Evolutionary conservation across 306 rosid genomes (phyloP).

Genomic region (Benincasa hispida): DNA sequence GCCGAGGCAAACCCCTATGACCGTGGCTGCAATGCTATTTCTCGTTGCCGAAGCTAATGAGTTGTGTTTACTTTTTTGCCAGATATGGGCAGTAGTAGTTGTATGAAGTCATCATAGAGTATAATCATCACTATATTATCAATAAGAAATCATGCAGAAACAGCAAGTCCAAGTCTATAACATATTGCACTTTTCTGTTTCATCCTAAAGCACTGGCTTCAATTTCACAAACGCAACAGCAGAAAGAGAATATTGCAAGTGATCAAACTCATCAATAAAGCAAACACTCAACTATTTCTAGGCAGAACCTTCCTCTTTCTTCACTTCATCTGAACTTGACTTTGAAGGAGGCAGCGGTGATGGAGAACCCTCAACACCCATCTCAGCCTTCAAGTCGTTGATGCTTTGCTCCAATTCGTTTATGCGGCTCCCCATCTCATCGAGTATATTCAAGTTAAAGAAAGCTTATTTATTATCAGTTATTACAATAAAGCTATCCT

Average conservation of each 20-base stretch:
- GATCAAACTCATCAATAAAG: slow-evolving; percentile 14
- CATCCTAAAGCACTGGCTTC: slow-evolving; percentile 1
- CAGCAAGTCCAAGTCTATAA: neutral
- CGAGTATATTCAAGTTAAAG: slow-evolving; percentile 69
- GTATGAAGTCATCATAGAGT: neutral
- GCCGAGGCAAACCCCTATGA: slow-evolving; percentile 55
- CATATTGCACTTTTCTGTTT: neutral
- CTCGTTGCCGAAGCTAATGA: slow-evolving; percentile 52
- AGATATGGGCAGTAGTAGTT: neutral
- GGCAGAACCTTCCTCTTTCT: slow-evolving; percentile 54
- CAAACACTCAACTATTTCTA: slow-evolving; percentile 17
- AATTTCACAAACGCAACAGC: slow-evolving; percentile 3
- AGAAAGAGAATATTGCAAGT: slow-evolving; percentile 2
- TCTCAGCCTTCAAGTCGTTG: slow-evolving; percentile 70
- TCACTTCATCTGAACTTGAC: slow-evolving; percentile 36
- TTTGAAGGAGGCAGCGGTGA: slow-evolving; percentile 40
- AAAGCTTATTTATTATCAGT: slow-evolving; percentile 18
- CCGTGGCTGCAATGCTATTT: slow-evolving; percentile 59
- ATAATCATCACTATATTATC: slow-evolving; percentile 8
- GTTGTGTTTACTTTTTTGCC: neutral
- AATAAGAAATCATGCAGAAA: neutral
- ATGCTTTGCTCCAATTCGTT: slow-evolving; percentile 91
- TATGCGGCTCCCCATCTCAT: slow-evolving; percentile 91
- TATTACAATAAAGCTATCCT: neutral
- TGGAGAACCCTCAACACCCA: slow-evolving; percentile 87